phyloP scores from a whole-genome alignment of 768 basidiomycete species.

The Gymnopilus junonius region DNA sequence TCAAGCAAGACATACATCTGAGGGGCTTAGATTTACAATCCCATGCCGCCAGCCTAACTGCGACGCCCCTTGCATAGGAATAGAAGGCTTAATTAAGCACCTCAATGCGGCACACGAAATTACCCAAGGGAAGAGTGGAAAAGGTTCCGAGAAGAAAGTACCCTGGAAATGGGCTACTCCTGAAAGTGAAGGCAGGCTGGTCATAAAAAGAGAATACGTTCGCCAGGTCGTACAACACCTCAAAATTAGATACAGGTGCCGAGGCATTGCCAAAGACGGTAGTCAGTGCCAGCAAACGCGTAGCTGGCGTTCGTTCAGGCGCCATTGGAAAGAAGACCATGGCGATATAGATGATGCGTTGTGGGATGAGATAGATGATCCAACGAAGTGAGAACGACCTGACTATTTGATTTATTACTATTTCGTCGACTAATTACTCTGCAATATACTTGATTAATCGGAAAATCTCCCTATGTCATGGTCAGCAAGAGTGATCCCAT shows the following conservation, averaged over 20 bases:
- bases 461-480: too few relatives aligned
- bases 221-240: neutral
- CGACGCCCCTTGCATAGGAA: neutral
- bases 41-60: neutral
- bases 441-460: too few relatives aligned
- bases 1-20: too few relatives aligned
- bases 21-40: neutral
- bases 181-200: too few relatives aligned
- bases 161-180: neutral
- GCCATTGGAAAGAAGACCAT: neutral
- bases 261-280: neutral
- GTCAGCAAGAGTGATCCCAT: too few relatives aligned
- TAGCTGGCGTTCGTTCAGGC: neutral
- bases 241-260: neutral
- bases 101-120: neutral
- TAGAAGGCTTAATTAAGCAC: neutral
- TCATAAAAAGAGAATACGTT: neutral
- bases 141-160: neutral
- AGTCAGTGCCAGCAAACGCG: neutral
- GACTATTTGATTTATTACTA: too few relatives aligned
- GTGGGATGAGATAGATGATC: neutral
- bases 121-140: neutral
- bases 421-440: too few relatives aligned
- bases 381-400: too few relatives aligned
- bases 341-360: neutral